phyloP scores from a whole-genome alignment of 306 rosid genomes.

The Mucuna pruriens region DNA sequence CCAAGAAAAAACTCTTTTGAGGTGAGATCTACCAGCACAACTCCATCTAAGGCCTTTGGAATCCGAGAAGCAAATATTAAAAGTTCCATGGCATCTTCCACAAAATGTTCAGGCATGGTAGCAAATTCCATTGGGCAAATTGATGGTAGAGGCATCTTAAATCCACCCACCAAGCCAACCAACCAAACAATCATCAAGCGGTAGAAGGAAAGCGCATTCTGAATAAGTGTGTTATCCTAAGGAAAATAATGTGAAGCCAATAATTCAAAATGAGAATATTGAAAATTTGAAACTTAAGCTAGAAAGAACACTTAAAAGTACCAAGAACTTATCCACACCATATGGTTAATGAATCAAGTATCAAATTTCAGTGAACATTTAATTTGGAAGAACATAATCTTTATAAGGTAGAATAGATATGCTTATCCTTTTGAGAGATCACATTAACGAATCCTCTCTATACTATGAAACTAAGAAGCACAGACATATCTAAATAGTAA shows the following conservation, averaged over 20 bases:
- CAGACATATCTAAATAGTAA: background rate
- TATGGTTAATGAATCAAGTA: slow-evolving; percentile 27
- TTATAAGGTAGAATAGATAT: slow-evolving; percentile 6
- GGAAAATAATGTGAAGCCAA: slow-evolving; percentile 36
- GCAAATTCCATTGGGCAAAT: slow-evolving; percentile 89
- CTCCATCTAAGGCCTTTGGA: slow-evolving; percentile 96
- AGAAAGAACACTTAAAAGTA: background rate
- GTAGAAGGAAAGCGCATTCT: slow-evolving; percentile 79
- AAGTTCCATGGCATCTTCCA: slow-evolving; percentile 99
- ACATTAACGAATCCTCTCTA: slow-evolving; percentile 19
- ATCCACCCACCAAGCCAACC: slow-evolving; percentile 96
- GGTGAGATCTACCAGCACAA: slow-evolving; percentile 64
- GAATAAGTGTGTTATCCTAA: slow-evolving; percentile 83
- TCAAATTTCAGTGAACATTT: background rate
- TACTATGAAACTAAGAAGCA: slow-evolving; percentile 6
- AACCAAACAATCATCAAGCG: slow-evolving; percentile 94
- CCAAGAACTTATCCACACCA: slow-evolving; percentile 6
- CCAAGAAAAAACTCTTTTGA: slow-evolving; percentile 4
- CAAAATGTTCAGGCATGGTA: slow-evolving; percentile 95
- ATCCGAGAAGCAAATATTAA: slow-evolving; percentile 95
- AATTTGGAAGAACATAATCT: background rate
- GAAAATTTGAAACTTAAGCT: slow-evolving; percentile 26
- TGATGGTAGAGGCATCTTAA: slow-evolving; percentile 91
- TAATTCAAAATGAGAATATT: slow-evolving; percentile 15
- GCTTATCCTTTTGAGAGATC: slow-evolving; percentile 28